Percentiles rank a stretch among this genome's conserved stretches.
Evolutionary conservation across 768 basidiomycete species (phyloP).

Genomic region (Russula abietina): DNA sequence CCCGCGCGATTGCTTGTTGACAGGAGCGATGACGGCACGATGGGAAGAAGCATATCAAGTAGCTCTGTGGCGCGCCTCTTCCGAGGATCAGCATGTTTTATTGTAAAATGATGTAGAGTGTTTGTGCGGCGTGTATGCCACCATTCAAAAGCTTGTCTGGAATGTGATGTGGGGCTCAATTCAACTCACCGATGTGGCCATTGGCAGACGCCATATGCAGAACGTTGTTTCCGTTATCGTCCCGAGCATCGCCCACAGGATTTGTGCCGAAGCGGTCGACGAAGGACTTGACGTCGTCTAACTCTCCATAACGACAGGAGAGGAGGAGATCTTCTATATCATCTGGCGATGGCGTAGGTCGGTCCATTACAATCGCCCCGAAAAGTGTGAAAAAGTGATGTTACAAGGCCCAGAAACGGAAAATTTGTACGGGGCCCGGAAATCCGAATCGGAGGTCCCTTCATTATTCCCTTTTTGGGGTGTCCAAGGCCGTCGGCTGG

Average conservation of each 20-base stretch:
- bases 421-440: neutral
- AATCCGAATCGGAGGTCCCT: neutral
- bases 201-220: constrained; percentile 88
- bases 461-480: neutral
- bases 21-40: constrained; percentile 48
- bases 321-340: constrained; percentile 72
- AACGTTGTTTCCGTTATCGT: constrained; percentile 72
- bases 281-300: constrained; percentile 69
- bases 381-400: no score
- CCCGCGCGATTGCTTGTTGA: constrained; percentile 58
- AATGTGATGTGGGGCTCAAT: neutral
- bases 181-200: constrained; percentile 70
- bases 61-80: constrained; percentile 54
- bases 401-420: no score
- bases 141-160: neutral
- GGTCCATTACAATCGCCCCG: constrained; percentile 3
- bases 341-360: constrained; percentile 32
- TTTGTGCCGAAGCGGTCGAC: constrained; percentile 50
- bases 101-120: neutral
- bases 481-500: neutral
- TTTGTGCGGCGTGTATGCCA: neutral
- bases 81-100: constrained; percentile 37
- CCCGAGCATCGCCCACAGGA: constrained; percentile 46
- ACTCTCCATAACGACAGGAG: constrained; percentile 82
- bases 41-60: constrained; percentile 65